Conservation (phyloP, 163 green algal species). For the Volvox carteri region DNA sequence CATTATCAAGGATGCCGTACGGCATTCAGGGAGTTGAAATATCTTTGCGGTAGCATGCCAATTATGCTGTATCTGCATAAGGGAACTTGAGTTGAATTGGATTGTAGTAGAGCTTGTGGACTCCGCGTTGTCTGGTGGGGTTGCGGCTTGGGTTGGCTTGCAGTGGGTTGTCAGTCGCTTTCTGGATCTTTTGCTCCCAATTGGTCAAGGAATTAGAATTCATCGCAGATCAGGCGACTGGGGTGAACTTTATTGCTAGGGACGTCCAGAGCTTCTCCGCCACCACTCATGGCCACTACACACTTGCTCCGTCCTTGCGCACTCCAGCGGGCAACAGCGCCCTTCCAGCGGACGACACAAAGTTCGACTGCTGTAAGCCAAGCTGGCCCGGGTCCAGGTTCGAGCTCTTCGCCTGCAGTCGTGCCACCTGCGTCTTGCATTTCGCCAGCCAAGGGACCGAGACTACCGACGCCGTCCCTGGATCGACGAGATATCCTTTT, state of each 20-base stretch:
- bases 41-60: too few species aligned
- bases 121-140: not conserved
- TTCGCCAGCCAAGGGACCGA: not conserved
- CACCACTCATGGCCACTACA: constrained; percentile 27
- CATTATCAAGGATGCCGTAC: too few species aligned
- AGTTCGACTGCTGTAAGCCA: constrained; percentile 13
- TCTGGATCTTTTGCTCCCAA: constrained; percentile 3
- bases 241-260: not conserved
- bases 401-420: not conserved
- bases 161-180: not conserved
- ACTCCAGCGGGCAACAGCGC: not conserved
- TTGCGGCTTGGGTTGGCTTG: not conserved
- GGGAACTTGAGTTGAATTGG: too few species aligned
- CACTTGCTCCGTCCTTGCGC: constrained; percentile 18
- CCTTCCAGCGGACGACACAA: constrained; percentile 10
- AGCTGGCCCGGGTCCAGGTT: constrained; percentile 15
- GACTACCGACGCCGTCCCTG: not conserved
- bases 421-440: constrained; percentile 13
- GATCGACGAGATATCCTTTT: constrained; percentile 41
- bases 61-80: too few species aligned
- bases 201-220: not conserved
- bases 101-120: not conserved
- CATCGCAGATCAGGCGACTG: not conserved
- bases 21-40: too few species aligned
- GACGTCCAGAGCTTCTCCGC: not conserved